Base-by-base conservation (phyloP, 164 flowering plant species). In the Vitis riparia region DNA sequence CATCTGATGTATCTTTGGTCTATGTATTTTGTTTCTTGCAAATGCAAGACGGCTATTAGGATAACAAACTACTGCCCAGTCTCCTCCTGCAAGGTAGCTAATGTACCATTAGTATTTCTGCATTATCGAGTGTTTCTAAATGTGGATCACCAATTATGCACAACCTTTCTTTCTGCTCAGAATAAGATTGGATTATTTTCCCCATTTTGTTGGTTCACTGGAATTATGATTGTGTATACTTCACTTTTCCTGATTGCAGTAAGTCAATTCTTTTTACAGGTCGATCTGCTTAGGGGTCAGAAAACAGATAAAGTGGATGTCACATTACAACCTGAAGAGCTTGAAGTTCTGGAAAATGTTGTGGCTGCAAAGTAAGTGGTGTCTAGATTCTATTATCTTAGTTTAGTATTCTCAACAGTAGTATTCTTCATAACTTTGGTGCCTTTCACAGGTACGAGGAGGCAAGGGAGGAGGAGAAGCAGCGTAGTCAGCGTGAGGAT, bases 401-500 rank as follows among this genome's bases (percentile, higher is more conserved):
- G 10, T 30, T 58, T 27, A 2, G 5, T 66, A 8, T 60, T 57
- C 9, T 27, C 11, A 48, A 6, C 8, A 11, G 10, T 6, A 3
- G 11, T 50, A 15, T 32, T 32, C 1, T 50, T 62, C 27, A 58
- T 59, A 15, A 70, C 23, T 59, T 17, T 52, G 15, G 9, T 60
- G 62, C 12, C 8, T 11, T 58, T 66, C 9, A 23, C 80, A 95
- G 99, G 78, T 96, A 96, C 27, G 97, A 90, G 81, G 99, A 91
- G 81, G 99, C 99, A 55, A 87, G 99, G 73, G 98, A 93, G 77
- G 98, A 91, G 80, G 98, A 93, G 81, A 96, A 89, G 73, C 65
- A 80, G 65, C 91, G 92, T 4, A 93, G 85, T 74, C 92, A 92
- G 79, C 85, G 82, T 7, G 99, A 96, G 76, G 99, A 96, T 81